Percentiles rank a stretch among this genome's conserved stretches.
Conservation (phyloP, 1,284 basidiomycete species). For the Sporisorium reilianum region DNA sequence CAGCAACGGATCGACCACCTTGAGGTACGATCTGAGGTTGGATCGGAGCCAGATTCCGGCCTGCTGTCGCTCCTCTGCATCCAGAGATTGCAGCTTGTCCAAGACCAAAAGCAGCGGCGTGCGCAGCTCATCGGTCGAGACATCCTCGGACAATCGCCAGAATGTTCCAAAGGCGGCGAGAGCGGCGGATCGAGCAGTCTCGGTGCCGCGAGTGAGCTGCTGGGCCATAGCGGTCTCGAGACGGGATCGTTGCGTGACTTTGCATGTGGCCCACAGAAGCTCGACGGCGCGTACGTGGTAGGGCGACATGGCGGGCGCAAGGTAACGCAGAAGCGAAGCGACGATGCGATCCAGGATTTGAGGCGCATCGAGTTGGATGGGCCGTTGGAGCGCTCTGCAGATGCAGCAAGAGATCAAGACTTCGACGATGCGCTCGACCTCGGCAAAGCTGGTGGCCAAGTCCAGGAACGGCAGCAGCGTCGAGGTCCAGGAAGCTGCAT, state of each 20-base stretch:
- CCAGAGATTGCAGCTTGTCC: slow-evolving; percentile 75
- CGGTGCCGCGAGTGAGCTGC: slow-evolving; percentile 25
- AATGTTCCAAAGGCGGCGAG: slow-evolving; percentile 91
- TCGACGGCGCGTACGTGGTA: slow-evolving; percentile 86
- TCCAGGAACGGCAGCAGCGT: slow-evolving; percentile 37
- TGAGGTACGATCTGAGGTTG: slow-evolving; percentile 54
- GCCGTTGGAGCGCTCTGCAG: slow-evolving; percentile 41
- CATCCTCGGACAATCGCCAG: slow-evolving; percentile 86
- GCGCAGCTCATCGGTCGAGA: slow-evolving; percentile 34
- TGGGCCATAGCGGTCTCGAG: slow-evolving; percentile 47
- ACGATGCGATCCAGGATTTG: slow-evolving; percentile 36
- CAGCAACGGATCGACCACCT: slow-evolving; percentile 57
- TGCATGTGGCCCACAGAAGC: slow-evolving; percentile 79
- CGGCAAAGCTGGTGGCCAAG: slow-evolving; percentile 34
- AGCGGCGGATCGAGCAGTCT: slow-evolving; percentile 70
- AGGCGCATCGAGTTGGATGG: slow-evolving; percentile 35
- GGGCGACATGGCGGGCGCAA: slow-evolving; percentile 76
- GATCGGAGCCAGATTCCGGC: slow-evolving; percentile 59
- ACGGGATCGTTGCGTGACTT: slow-evolving; percentile 30
- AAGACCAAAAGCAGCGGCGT: slow-evolving; percentile 87
- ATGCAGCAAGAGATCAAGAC: slow-evolving; percentile 51
- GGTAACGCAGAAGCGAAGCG: slow-evolving; percentile 78
- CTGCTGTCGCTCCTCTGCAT: slow-evolving; percentile 44
- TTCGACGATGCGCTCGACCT: slow-evolving; percentile 50
- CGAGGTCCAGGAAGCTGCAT: slow-evolving; percentile 24